phyloP scores from a whole-genome alignment of 371 early-diverging fungal genomes.

The Quaeritorhiza haematococci region DNA sequence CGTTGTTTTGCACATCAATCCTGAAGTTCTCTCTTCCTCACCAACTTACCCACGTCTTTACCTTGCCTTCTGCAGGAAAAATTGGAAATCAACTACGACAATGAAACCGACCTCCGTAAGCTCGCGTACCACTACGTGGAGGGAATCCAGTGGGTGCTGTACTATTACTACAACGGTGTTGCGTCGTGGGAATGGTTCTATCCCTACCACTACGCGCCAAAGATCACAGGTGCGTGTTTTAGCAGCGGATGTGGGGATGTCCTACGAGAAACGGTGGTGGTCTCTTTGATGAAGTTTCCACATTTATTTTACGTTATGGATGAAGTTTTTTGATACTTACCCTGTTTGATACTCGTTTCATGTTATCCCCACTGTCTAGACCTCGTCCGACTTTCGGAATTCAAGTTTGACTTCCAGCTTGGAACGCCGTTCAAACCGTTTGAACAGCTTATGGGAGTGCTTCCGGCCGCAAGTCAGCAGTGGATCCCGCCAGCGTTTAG shows the following conservation, averaged over 20 bases:
- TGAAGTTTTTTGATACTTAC: too few species aligned
- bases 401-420: slow-evolving; percentile 26
- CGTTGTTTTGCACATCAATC: neutral
- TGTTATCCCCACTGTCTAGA: slow-evolving; percentile 12
- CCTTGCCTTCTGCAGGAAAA: slow-evolving; percentile 64
- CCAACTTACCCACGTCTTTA: too few species aligned
- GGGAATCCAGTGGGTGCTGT: slow-evolving; percentile 95
- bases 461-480: slow-evolving; percentile 48
- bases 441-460: slow-evolving; percentile 65
- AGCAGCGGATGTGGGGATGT: too few species aligned
- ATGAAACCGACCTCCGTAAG: slow-evolving; percentile 16
- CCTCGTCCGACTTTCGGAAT: slow-evolving; percentile 18
- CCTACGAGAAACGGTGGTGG: too few species aligned
- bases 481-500: slow-evolving; percentile 42
- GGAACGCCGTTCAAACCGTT: slow-evolving; percentile 55
- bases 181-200: slow-evolving; percentile 98
- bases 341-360: neutral
- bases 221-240: slow-evolving; percentile 53
- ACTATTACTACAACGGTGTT: slow-evolving; percentile 94
- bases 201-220: slow-evolving; percentile 73
- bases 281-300: too few species aligned
- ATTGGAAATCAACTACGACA: slow-evolving; percentile 56
- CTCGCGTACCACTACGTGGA: slow-evolving; percentile 79
- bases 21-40: neutral
- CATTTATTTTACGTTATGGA: neutral